phyloP scores from a whole-genome alignment of 768 basidiomycete genomes.

The Naganishia vaughanmartiniae region DNA sequence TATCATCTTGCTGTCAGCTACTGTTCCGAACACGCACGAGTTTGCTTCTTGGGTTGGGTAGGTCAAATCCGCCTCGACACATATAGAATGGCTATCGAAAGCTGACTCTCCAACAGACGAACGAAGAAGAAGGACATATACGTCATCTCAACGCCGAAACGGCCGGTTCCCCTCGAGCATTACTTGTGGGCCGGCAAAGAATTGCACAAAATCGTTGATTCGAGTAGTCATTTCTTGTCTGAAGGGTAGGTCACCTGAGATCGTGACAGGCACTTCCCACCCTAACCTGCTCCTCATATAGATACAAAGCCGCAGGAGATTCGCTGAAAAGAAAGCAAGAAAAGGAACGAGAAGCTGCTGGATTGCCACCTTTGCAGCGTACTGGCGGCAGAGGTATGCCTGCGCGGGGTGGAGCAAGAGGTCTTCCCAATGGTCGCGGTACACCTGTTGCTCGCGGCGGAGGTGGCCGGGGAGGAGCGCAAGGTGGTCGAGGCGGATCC shows the following conservation, averaged over 20 bases:
- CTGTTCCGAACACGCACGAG: conserved; percentile 95
- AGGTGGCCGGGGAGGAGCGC: conserved; percentile 10
- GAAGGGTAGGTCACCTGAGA: conserved; percentile 60
- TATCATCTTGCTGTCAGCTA: conserved; percentile 94
- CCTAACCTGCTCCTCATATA: conserved; percentile 44
- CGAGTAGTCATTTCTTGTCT: conserved; percentile 67
- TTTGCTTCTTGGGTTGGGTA: conserved; percentile 99
- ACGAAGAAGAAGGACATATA: conserved; percentile 99
- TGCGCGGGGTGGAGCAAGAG: conserved; percentile 55
- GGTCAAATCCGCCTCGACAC: conserved; percentile 41
- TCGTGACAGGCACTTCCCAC: conserved; percentile 20
- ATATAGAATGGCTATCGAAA: neutral
- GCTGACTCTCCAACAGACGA: conserved; percentile 60
- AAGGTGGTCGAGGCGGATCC: conserved; percentile 55
- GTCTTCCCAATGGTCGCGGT: conserved; percentile 38
- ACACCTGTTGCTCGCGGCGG: neutral
- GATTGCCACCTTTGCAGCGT: conserved; percentile 77
- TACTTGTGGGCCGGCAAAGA: conserved; percentile 93
- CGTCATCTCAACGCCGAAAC: conserved; percentile 92
- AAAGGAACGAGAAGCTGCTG: conserved; percentile 94
- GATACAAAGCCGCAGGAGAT: conserved; percentile 86
- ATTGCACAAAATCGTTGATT: conserved; percentile 85
- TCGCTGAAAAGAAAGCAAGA: conserved; percentile 90
- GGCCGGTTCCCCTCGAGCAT: conserved; percentile 95
- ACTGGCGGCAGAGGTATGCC: conserved; percentile 68